These are phyloP conservation scores for Triticum urartu DNA, from an alignment of 176 grass and related monocot genomes.

Conservation along the genomic window DNA sequence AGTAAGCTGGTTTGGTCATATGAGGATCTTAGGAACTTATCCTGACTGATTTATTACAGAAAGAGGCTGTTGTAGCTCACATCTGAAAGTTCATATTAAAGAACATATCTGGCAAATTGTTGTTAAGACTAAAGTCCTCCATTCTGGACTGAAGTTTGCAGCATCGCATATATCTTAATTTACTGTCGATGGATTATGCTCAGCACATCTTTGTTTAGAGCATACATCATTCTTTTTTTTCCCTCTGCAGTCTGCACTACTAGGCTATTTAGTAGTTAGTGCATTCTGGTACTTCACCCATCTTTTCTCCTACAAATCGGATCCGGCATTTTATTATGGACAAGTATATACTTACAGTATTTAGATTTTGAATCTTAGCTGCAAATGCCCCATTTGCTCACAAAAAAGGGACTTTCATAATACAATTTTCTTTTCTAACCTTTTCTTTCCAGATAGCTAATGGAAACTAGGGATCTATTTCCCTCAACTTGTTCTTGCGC, in stretches of 20 bases:
- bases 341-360: neutral
- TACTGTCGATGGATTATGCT: neutral
- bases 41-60: neutral
- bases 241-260: too few species aligned
- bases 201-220: neutral
- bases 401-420: neutral
- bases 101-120: too few species aligned
- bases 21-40: too few species aligned
- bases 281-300: neutral
- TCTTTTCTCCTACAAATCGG: neutral
- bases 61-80: neutral
- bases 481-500: neutral
- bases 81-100: neutral
- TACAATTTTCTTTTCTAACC: neutral
- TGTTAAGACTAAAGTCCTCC: too few species aligned
- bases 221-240: too few species aligned
- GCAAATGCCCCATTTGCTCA: neutral
- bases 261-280: too few species aligned
- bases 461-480: neutral
- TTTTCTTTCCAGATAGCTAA: neutral
- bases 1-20: too few species aligned
- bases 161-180: neutral
- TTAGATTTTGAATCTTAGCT: neutral
- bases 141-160: too few species aligned
- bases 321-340: neutral